Conservation (phyloP, 257 asterid genomes). For the Ehretia macrophylla region DNA sequence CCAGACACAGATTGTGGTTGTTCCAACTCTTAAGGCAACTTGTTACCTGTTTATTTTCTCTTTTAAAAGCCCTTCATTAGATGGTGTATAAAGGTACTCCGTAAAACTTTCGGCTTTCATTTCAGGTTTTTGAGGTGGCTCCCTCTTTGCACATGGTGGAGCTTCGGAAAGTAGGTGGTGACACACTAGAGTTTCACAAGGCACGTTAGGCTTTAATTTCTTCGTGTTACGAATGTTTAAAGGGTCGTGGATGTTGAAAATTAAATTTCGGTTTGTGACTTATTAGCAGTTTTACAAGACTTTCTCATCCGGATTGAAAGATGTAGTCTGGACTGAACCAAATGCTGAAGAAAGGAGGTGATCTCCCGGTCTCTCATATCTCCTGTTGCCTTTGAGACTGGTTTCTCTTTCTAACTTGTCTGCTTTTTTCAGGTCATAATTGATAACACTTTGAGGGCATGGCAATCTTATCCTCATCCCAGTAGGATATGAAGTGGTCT, state of each 20-base stretch:
- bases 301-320: constrained; percentile 68
- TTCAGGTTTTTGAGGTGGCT: constrained; percentile 83
- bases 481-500: too few relatives aligned
- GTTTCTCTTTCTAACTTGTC: background rate
- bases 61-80: too few relatives aligned
- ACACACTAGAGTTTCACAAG: constrained; percentile 85
- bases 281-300: constrained; percentile 60
- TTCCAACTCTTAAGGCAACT: too few relatives aligned
- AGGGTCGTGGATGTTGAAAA: background rate
- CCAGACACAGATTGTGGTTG: too few relatives aligned
- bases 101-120: constrained; percentile 7
- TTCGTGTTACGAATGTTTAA: background rate
- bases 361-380: background rate
- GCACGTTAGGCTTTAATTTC: constrained; percentile 26
- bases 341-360: constrained; percentile 32
- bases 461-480: too few relatives aligned
- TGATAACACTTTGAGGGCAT: background rate
- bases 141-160: constrained; percentile 81
- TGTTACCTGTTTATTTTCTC: too few relatives aligned
- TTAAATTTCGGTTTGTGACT: background rate
- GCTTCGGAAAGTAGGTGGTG: constrained; percentile 79
- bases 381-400: background rate
- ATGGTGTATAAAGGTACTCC: too few relatives aligned
- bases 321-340: constrained; percentile 59
- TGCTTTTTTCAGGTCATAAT: background rate